Conservation (phyloP, 2,329 filamentous ascomycete genomes). For the Annulohypoxylon truncatum region DNA sequence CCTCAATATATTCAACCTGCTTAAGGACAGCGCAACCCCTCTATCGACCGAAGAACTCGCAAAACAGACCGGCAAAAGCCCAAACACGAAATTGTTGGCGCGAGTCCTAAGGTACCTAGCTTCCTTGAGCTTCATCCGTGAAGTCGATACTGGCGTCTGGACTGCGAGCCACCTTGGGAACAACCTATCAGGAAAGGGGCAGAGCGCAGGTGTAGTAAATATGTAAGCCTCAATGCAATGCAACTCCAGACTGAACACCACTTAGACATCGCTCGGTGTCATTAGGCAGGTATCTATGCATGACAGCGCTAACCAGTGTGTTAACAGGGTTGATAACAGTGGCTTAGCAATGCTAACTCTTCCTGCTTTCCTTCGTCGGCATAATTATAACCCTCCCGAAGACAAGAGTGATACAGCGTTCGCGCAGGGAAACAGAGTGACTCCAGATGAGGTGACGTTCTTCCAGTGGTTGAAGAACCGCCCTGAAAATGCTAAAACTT, state of each 20-base stretch:
- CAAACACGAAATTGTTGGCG: conserved; percentile 26
- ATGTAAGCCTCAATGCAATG: conserved; percentile 22
- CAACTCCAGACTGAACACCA: not conserved
- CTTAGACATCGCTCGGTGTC: too few relatives aligned
- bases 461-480: conserved; percentile 36
- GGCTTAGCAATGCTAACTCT: conserved; percentile 18
- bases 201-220: conserved; percentile 27
- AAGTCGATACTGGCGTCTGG: conserved; percentile 30
- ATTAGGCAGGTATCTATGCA: too few relatives aligned
- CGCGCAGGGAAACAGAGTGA: conserved; percentile 28
- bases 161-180: conserved; percentile 31
- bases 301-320: not conserved
- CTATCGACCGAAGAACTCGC: conserved; percentile 35
- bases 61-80: conserved; percentile 20
- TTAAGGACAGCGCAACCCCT: conserved; percentile 16
- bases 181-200: conserved; percentile 31
- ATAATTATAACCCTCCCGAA: conserved; percentile 20
- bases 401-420: conserved; percentile 31
- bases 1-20: conserved; percentile 32
- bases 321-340: conserved; percentile 27
- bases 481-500: conserved; percentile 29
- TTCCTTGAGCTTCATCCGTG: conserved; percentile 26
- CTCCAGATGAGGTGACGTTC: conserved; percentile 24
- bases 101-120: conserved; percentile 34
- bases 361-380: conserved; percentile 27